A percentile compares a stretch with the other conserved stretches of the same genome.
Conservation (phyloP, 345 rosid genomes). For the Sonneratia alba region DNA sequence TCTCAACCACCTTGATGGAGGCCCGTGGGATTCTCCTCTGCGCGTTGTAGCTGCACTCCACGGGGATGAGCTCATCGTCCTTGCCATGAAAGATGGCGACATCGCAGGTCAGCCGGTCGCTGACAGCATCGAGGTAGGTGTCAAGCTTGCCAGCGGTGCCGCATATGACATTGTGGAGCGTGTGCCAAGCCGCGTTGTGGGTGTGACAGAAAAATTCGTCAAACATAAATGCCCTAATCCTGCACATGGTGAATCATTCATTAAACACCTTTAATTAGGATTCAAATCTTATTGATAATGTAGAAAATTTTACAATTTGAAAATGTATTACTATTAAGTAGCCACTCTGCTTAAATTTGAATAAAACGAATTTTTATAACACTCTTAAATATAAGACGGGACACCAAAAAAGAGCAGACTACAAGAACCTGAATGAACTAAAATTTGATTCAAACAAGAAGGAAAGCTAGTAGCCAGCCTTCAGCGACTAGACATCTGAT, state of each 20-base stretch:
- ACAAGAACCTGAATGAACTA: too few relatives aligned
- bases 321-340: too few relatives aligned
- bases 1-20: conserved; percentile 49
- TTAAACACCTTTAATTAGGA: too few relatives aligned
- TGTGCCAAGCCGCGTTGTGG: conserved; percentile 92
- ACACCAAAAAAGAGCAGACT: too few relatives aligned
- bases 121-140: conserved; percentile 54
- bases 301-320: too few relatives aligned
- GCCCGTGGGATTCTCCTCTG: conserved; percentile 63
- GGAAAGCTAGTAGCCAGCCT: conserved; percentile 8
- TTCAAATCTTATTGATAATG: too few relatives aligned
- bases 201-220: conserved; percentile 97
- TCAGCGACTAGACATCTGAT: not conserved
- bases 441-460: not conserved
- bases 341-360: too few relatives aligned
- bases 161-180: conserved; percentile 88
- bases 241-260: conserved; percentile 10
- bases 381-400: too few relatives aligned
- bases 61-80: conserved; percentile 77
- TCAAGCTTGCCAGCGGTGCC: conserved; percentile 81
- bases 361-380: too few relatives aligned
- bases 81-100: conserved; percentile 72
- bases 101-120: conserved; percentile 49
- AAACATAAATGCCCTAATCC: conserved; percentile 69
- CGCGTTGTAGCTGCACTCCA: conserved; percentile 75